These are phyloP conservation scores for Raphanus hybrid DNA, from an alignment of 441 rosid species.

Conservation along the genomic window DNA sequence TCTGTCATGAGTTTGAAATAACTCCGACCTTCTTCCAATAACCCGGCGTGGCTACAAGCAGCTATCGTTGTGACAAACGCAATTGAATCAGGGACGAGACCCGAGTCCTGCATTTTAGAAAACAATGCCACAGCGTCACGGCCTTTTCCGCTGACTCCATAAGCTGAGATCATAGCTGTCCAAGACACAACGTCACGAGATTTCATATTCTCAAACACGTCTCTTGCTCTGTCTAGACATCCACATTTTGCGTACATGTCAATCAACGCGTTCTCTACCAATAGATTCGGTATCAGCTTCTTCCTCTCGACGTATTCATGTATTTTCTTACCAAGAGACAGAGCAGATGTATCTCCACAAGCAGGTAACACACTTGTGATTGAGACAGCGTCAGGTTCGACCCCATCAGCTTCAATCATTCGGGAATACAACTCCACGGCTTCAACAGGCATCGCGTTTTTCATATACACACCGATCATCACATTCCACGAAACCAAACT, in stretches of 20 bases:
- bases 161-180: slow-evolving; percentile 75
- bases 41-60: slow-evolving; percentile 65
- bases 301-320: slow-evolving; percentile 51
- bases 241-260: slow-evolving; percentile 69
- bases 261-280: slow-evolving; percentile 61
- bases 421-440: slow-evolving; percentile 53
- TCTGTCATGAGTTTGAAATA: slow-evolving; percentile 54
- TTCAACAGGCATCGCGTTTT: slow-evolving; percentile 54
- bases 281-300: slow-evolving; percentile 52
- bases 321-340: slow-evolving; percentile 54
- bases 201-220: slow-evolving; percentile 56
- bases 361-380: slow-evolving; percentile 64
- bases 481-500: slow-evolving; percentile 63
- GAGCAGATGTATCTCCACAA: slow-evolving; percentile 65
- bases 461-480: slow-evolving; percentile 58
- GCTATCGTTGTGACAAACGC: slow-evolving; percentile 65
- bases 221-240: slow-evolving; percentile 52
- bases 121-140: slow-evolving; percentile 55
- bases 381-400: slow-evolving; percentile 59
- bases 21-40: slow-evolving; percentile 55
- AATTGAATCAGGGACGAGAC: slow-evolving; percentile 59
- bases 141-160: slow-evolving; percentile 60
- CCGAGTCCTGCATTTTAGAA: slow-evolving; percentile 52
- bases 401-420: slow-evolving; percentile 48
- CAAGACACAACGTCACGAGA: slow-evolving; percentile 61